Evolutionary conservation across 2,329 filamentous ascomycete species (phyloP).

Genomic region (Cordyceps javanica): DNA sequence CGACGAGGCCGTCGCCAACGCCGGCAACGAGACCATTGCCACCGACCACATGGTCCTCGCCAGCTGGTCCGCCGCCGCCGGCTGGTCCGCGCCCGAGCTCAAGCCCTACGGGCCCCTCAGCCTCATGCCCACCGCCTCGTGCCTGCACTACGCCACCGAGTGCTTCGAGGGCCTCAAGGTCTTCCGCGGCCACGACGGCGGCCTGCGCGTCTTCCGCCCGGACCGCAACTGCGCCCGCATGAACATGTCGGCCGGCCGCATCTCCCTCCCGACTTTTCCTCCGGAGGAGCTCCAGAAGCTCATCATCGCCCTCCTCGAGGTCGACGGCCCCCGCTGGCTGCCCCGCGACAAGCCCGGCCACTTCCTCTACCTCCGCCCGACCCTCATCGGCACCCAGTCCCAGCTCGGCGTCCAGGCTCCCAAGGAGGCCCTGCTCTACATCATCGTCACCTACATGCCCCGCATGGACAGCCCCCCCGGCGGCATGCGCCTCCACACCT

Average conservation of each 20-base stretch:
- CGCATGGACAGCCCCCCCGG: slow-evolving; percentile 43
- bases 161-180: slow-evolving; percentile 84
- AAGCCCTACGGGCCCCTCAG: slow-evolving; percentile 70
- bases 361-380: slow-evolving; percentile 81
- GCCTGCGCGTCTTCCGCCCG: slow-evolving; percentile 72
- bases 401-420: slow-evolving; percentile 78
- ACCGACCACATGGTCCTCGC: slow-evolving; percentile 87
- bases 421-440: slow-evolving; percentile 79
- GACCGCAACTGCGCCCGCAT: slow-evolving; percentile 64
- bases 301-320: slow-evolving; percentile 62
- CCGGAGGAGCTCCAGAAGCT: slow-evolving; percentile 68
- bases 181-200: slow-evolving; percentile 72
- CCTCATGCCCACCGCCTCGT: slow-evolving; percentile 74
- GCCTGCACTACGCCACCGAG: slow-evolving; percentile 83
- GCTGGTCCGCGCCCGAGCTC: slow-evolving; percentile 70
- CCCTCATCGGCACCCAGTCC: slow-evolving; percentile 75
- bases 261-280: slow-evolving; percentile 69
- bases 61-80: slow-evolving; percentile 56
- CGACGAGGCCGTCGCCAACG: slow-evolving; percentile 39
- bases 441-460: slow-evolving; percentile 64
- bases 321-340: slow-evolving; percentile 74
- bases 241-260: slow-evolving; percentile 53
- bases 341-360: slow-evolving; percentile 59
- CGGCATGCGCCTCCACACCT: slow-evolving; percentile 71
- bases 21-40: slow-evolving; percentile 49